Conservation (phyloP, 1,284 basidiomycete species). For the Apiotrichum siamense region DNA sequence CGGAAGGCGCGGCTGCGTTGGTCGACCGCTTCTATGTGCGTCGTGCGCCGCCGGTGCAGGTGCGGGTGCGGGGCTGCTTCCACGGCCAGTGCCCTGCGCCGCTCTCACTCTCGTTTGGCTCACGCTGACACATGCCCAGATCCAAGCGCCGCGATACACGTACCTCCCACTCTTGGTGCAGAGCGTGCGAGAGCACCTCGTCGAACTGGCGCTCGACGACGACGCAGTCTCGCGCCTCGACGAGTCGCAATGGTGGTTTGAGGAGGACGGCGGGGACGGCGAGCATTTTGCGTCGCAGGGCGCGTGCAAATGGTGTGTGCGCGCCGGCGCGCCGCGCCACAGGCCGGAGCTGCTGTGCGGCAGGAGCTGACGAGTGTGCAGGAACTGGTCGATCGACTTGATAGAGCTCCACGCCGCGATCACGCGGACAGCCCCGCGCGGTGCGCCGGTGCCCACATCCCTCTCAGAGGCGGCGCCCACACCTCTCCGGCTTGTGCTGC, state of each 20-base stretch:
- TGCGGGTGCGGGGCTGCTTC: neutral
- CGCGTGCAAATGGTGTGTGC: slow-evolving; percentile 63
- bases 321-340: too few species aligned
- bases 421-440: slow-evolving; percentile 17
- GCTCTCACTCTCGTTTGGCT: too few species aligned
- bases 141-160: slow-evolving; percentile 71
- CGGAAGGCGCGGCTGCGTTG: slow-evolving; percentile 24
- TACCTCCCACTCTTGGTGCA: slow-evolving; percentile 86
- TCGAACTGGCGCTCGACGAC: slow-evolving; percentile 84
- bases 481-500: slow-evolving; percentile 71
- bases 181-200: slow-evolving; percentile 74
- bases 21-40: slow-evolving; percentile 44
- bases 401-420: slow-evolving; percentile 66
- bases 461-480: slow-evolving; percentile 12
- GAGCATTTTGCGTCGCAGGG: slow-evolving; percentile 49
- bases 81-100: too few species aligned
- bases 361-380: too few species aligned
- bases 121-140: slow-evolving; percentile 30
- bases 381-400: slow-evolving; percentile 93
- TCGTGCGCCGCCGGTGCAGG: neutral
- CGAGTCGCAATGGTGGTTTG: slow-evolving; percentile 92
- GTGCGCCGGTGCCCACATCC: slow-evolving; percentile 5
- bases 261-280: slow-evolving; percentile 53
- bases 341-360: too few species aligned
- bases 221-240: slow-evolving; percentile 54